Evolutionary conservation across 495 filamentous ascomycete genomes (phyloP).

Genomic region (Hyaloscypha finlandica): DNA sequence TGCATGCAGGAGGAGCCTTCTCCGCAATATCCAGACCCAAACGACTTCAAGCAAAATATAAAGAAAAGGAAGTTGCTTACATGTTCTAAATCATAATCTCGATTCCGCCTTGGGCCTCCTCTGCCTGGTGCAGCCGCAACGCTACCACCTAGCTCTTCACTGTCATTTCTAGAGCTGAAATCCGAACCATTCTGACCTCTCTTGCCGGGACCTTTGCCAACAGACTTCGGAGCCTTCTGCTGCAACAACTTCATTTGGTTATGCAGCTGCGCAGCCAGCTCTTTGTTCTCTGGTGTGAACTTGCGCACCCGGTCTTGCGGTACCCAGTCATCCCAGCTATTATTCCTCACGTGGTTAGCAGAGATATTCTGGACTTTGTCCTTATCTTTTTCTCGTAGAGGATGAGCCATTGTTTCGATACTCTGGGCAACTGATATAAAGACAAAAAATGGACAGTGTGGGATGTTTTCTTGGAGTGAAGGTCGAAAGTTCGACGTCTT

Average conservation of each 20-base stretch:
- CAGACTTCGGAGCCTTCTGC: slow-evolving; percentile 46
- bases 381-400: background rate
- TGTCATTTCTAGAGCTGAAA: slow-evolving; percentile 76
- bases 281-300: slow-evolving; percentile 90
- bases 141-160: slow-evolving; percentile 79
- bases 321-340: slow-evolving; percentile 96
- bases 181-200: slow-evolving; percentile 62
- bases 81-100: slow-evolving; percentile 84
- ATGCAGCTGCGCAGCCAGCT: slow-evolving; percentile 70
- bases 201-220: slow-evolving; percentile 57
- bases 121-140: slow-evolving; percentile 63
- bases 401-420: background rate
- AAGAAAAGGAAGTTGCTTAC: slow-evolving; percentile 50
- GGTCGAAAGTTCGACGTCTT: background rate
- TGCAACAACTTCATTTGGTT: slow-evolving; percentile 56
- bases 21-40: background rate
- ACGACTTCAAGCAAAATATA: background rate
- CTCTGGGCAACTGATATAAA: background rate
- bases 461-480: background rate
- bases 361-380: background rate
- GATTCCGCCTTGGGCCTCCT: slow-evolving; percentile 70
- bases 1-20: background rate
- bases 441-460: background rate
- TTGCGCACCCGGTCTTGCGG: slow-evolving; percentile 92
- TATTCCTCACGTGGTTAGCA: slow-evolving; percentile 23